Evolutionary conservation across 1,284 basidiomycete species (phyloP).

Genomic region (Marasmius tenuissimus): DNA sequence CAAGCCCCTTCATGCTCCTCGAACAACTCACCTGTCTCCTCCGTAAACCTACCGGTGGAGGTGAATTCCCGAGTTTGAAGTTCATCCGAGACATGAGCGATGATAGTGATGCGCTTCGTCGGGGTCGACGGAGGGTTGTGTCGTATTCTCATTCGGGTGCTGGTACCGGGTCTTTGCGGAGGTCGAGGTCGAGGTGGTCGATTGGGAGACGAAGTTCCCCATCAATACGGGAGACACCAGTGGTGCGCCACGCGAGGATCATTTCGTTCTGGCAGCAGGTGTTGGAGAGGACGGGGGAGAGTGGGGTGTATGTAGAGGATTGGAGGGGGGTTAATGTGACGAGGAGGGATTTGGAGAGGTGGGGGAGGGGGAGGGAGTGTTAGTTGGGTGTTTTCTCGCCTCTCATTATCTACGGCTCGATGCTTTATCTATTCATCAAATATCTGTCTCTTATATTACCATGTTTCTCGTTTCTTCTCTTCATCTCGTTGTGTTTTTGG

Average conservation of each 20-base stretch:
- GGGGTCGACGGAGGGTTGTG: no score
- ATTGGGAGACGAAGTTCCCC: not conserved
- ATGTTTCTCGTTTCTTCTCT: no score
- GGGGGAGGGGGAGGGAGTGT: not conserved
- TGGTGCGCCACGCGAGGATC: conserved; percentile 29
- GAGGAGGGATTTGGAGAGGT: conserved; percentile 27
- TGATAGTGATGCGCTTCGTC: conserved; percentile 30
- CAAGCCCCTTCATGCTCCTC: conserved; percentile 55
- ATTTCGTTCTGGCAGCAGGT: conserved; percentile 52
- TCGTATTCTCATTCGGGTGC: not conserved
- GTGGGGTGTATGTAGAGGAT: conserved; percentile 58
- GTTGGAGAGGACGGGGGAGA: conserved; percentile 42
- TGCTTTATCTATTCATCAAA: no score
- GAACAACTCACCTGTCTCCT: conserved; percentile 65
- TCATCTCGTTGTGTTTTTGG: no score
- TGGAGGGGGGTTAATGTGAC: conserved; percentile 45
- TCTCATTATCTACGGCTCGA: no score
- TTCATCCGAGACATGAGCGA: conserved; percentile 64
- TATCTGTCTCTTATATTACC: no score
- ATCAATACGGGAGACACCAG: not conserved
- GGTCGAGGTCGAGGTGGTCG: not conserved
- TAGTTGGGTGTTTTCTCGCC: no score
- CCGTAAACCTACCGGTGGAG: conserved; percentile 33
- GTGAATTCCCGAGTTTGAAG: conserved; percentile 61
- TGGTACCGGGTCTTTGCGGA: not conserved